Base-by-base conservation (phyloP, 2,329 filamentous ascomycete species). In the Cordyceps militaris region DNA sequence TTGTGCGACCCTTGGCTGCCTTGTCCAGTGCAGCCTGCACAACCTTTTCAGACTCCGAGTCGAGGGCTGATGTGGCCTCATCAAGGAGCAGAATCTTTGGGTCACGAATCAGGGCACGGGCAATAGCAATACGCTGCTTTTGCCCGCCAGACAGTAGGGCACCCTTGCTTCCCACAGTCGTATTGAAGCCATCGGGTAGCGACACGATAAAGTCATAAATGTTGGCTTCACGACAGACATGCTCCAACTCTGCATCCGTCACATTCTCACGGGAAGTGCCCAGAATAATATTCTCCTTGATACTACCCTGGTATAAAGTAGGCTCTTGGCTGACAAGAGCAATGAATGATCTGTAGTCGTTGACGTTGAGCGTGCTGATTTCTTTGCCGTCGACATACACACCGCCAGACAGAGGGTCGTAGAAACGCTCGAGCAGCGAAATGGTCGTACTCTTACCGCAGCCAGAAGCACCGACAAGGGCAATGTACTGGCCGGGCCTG, bases 401-500 rank as follows among this genome's bases (percentile, higher is more conserved):
- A 14, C 85, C 85, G 13, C 94, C 94, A 0, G 83, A 80, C 0
- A 94, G 79, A 0, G 92, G 89, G 65, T 97, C 91, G 69, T 97
- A 97, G 76, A 97, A 97, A 34, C 94, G 88, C 70, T 97, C 93
- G 32, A 97, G 77, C 4, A 97, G 79, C 3, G 90, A 88, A 68
- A 97, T 96, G 0, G 92, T 95, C 0, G 94, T 97, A 51, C 86
- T 91, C 76, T 99, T 97, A 59, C 94, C 94, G 67, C 92, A 96
- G 3, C 94, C 93, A 47, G 88, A 94, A 0, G 93, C 88, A n/a
- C 94, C 94, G 9, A 97, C 94, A 2, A 97, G 81, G 0, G 93
- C 94, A 8, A 93, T 81, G 65, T 93, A 94, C 68, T 93, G 88
- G 4, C 89, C 90, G 0, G 89, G 88, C 28, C 85, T 82, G 43